Percentiles rank a stretch among this genome's conserved stretches.
Conservation (phyloP, 371 early-diverging fungal species). For the Mortierella sp. region DNA sequence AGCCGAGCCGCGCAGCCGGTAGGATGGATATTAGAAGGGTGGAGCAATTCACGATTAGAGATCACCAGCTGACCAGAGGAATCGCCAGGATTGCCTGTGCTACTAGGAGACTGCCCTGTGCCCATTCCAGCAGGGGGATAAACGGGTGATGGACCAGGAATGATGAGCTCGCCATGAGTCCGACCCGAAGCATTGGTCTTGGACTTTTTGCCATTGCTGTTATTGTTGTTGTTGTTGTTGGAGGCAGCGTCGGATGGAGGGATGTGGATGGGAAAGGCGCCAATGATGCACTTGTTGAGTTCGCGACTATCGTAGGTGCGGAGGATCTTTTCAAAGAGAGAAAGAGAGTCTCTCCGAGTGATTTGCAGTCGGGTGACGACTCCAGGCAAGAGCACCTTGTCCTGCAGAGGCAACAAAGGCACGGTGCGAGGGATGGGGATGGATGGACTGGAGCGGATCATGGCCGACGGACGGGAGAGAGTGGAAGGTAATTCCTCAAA, state of each 20-base stretch:
- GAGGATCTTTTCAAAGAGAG: constrained; percentile 50
- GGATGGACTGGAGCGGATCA: constrained; percentile 42
- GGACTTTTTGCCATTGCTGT: constrained; percentile 8
- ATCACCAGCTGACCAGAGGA: constrained; percentile 5
- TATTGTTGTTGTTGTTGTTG: background rate
- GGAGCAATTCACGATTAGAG: background rate
- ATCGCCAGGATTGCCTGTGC: too few species aligned
- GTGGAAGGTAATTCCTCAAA: background rate
- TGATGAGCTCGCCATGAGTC: too few species aligned
- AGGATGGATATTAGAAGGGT: constrained; percentile 25
- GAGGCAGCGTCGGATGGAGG: constrained; percentile 4
- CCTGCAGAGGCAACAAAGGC: constrained; percentile 37
- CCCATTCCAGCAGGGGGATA: too few species aligned
- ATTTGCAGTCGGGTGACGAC: constrained; percentile 47
- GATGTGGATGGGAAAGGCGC: constrained; percentile 30
- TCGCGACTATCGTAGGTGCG: constrained; percentile 41
- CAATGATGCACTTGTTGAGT: constrained; percentile 46
- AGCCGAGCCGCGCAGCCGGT: constrained; percentile 53
- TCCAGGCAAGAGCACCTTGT: constrained; percentile 45
- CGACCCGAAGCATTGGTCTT: background rate
- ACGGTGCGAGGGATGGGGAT: constrained; percentile 40
- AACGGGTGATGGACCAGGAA: too few species aligned
- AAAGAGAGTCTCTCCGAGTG: constrained; percentile 34
- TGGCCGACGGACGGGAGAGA: background rate
- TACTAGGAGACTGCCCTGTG: too few species aligned